Evolutionary conservation across 257 asterid species (phyloP).

Genomic region (Lavandula angustifolia): DNA sequence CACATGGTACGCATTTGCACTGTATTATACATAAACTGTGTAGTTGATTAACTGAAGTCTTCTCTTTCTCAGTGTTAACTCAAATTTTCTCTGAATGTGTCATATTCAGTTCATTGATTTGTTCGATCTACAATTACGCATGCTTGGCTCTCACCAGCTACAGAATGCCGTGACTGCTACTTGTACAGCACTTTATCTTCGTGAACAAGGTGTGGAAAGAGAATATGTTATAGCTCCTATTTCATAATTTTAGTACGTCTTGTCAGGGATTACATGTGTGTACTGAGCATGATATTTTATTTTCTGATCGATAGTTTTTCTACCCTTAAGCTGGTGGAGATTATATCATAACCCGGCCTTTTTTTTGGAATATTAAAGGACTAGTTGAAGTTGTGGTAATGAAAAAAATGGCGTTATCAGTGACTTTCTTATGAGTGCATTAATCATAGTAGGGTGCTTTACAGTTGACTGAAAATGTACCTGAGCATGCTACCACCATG

Average conservation of each 20-base stretch:
- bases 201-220: conserved; percentile 65
- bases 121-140: conserved; percentile 58
- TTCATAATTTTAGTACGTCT: conserved; percentile 1
- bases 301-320: background rate
- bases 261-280: conserved; percentile 2
- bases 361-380: conserved; percentile 11
- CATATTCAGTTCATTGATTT: conserved; percentile 59
- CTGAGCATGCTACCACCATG: background rate
- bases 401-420: background rate
- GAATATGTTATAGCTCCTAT: conserved; percentile 10
- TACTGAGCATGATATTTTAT: background rate
- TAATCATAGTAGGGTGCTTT: background rate
- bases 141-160: conserved; percentile 93
- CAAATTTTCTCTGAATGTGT: conserved; percentile 18
- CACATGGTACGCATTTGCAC: conserved; percentile 47
- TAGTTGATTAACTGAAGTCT: conserved; percentile 18
- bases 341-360: background rate
- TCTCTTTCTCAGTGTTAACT: conserved; percentile 1
- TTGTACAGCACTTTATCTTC: conserved; percentile 85
- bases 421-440: background rate
- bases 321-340: background rate
- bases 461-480: background rate
- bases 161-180: conserved; percentile 89
- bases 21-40: no score
- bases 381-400: conserved; percentile 10